phyloP scores from a whole-genome alignment of 1,284 basidiomycete species.

The Takashimella koratensis region DNA sequence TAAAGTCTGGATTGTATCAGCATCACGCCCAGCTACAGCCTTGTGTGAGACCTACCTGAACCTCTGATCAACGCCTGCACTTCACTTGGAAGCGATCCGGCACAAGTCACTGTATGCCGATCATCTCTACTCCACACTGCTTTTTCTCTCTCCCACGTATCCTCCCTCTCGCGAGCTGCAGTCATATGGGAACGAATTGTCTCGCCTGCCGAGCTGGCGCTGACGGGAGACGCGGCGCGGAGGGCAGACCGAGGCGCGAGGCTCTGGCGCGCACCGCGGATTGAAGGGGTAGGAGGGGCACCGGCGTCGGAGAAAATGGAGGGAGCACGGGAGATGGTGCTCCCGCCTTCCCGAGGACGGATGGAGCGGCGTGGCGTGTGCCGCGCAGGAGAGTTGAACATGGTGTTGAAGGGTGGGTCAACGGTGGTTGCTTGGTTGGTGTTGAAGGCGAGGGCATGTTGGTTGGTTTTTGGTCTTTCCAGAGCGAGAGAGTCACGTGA shows the following conservation, averaged over 20 bases:
- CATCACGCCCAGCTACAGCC: neutral
- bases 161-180: conserved; percentile 6
- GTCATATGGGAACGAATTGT: conserved; percentile 10
- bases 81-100: conserved; percentile 36
- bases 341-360: conserved; percentile 18
- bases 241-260: conserved; percentile 10
- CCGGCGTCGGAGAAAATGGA: conserved; percentile 18
- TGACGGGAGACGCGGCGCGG: conserved; percentile 4
- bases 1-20: conserved; percentile 33
- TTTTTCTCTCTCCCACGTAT: conserved; percentile 18
- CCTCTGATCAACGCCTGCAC: conserved; percentile 26
- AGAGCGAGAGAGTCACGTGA: neutral
- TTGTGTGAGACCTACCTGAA: conserved; percentile 17
- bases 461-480: neutral
- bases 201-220: conserved; percentile 29
- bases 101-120: conserved; percentile 22
- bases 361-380: conserved; percentile 28
- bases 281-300: conserved; percentile 3
- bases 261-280: conserved; percentile 6
- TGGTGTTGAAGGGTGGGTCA: conserved; percentile 3
- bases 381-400: conserved; percentile 43
- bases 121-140: conserved; percentile 36
- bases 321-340: conserved; percentile 17
- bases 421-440: neutral
- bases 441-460: neutral